Evolutionary conservation across 495 filamentous ascomycete genomes (phyloP).

Genomic region (Xeromyces bisporus): DNA sequence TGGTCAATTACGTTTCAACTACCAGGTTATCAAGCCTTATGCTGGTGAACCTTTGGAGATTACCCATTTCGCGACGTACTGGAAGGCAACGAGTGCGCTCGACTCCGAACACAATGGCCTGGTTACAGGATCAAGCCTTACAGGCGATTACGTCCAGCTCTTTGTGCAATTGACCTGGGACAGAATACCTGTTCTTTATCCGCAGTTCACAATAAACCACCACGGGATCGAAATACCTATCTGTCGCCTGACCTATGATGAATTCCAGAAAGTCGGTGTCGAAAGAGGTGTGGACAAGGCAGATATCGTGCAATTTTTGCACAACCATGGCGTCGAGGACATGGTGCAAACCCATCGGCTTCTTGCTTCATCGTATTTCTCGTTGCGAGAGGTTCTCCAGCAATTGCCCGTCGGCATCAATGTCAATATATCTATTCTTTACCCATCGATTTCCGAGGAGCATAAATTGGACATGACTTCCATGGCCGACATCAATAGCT

Average conservation of each 20-base stretch:
- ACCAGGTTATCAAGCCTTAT: slow-evolving; percentile 93
- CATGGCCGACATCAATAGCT: slow-evolving; percentile 68
- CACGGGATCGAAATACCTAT: slow-evolving; percentile 69
- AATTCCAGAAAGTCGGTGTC: slow-evolving; percentile 53
- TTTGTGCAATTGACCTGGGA: slow-evolving; percentile 85
- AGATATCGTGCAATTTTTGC: slow-evolving; percentile 28
- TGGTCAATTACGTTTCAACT: slow-evolving; percentile 83
- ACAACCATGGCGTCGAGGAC: slow-evolving; percentile 30
- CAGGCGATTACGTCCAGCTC: slow-evolving; percentile 80
- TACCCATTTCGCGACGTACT: slow-evolving; percentile 95
- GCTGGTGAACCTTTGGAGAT: slow-evolving; percentile 87
- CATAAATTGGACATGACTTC: slow-evolving; percentile 45
- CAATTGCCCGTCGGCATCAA: slow-evolving; percentile 61
- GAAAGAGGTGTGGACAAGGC: slow-evolving; percentile 24
- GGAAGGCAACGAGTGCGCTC: slow-evolving; percentile 90
- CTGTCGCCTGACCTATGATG: slow-evolving; percentile 50
- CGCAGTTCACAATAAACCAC: slow-evolving; percentile 60
- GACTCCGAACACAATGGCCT: slow-evolving; percentile 68
- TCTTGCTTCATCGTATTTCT: slow-evolving; percentile 56
- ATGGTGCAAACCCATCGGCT: slow-evolving; percentile 49
- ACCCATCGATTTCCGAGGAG: slow-evolving; percentile 60
- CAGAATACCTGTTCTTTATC: slow-evolving; percentile 70
- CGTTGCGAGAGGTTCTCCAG: slow-evolving; percentile 54
- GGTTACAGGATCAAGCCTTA: slow-evolving; percentile 87
- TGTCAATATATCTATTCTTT: slow-evolving; percentile 73